These are phyloP conservation scores for Aspergillus puulaauensis DNA, from an alignment of 2,329 filamentous ascomycete species.

Conservation along the genomic window DNA sequence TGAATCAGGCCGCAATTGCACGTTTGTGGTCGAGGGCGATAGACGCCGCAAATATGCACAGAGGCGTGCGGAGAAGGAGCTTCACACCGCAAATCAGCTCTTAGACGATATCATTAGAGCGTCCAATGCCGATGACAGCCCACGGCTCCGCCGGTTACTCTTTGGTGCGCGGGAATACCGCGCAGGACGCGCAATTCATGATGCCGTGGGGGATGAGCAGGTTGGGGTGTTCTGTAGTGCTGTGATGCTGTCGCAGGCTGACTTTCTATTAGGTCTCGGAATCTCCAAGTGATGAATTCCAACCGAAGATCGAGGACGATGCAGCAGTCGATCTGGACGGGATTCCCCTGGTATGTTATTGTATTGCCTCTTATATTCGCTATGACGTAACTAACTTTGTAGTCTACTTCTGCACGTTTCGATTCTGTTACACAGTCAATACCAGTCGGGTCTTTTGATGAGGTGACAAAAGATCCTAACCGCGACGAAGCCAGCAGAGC, in stretches of 20 bases:
- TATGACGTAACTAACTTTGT: too few species aligned
- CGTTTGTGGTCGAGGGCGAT: neutral
- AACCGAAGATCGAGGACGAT: neutral
- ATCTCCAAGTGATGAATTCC: neutral
- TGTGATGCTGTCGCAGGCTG: too few species aligned
- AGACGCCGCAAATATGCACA: neutral
- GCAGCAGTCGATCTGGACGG: neutral
- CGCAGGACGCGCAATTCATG: neutral
- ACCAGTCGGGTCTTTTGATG: neutral
- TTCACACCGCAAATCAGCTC: neutral
- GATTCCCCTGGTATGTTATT: neutral
- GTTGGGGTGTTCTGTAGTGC: neutral
- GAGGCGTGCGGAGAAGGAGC: neutral
- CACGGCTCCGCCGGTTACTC: neutral
- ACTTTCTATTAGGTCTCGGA: neutral
- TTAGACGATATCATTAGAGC: neutral
- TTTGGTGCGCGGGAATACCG: neutral
- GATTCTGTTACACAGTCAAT: neutral
- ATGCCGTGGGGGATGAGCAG: neutral
- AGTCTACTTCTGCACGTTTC: neutral
- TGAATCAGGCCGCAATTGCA: neutral
- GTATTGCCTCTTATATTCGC: too few species aligned
- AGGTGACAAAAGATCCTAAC: neutral
- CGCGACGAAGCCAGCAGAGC: neutral
- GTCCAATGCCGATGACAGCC: neutral